A percentile compares a stretch with the other conserved stretches of the same genome.
phyloP scores from a whole-genome alignment of 1,284 basidiomycete genomes.

The Takashimella koratensis region DNA sequence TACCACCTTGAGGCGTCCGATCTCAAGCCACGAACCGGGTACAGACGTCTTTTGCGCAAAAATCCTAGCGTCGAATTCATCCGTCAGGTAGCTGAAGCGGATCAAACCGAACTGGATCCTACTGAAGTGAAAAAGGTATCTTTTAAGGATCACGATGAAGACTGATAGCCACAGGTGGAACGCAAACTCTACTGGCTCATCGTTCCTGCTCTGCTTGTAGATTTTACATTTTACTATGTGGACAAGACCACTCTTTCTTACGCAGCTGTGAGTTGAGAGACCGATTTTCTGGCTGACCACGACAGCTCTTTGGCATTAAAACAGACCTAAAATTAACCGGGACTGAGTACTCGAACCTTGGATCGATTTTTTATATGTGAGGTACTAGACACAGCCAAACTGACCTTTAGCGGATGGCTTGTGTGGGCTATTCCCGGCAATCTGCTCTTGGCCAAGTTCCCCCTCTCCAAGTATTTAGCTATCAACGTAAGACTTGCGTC shows the following conservation, averaged over 20 bases:
- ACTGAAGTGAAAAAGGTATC: slow-evolving; percentile 36
- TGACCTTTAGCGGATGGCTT: slow-evolving; percentile 51
- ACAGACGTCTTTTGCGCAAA: slow-evolving; percentile 39
- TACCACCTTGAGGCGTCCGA: no score
- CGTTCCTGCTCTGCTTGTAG: slow-evolving; percentile 48
- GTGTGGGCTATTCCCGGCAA: slow-evolving; percentile 52
- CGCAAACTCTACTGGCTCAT: slow-evolving; percentile 47
- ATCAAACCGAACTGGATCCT: slow-evolving; percentile 38
- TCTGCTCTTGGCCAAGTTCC: slow-evolving; percentile 50
- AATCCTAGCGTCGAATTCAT: slow-evolving; percentile 46
- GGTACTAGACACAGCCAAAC: no score
- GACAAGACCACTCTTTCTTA: slow-evolving; percentile 43
- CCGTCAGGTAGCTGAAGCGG: slow-evolving; percentile 44
- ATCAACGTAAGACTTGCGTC: no score
- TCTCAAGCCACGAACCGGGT: slow-evolving; percentile 25
- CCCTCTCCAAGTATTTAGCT: slow-evolving; percentile 49
- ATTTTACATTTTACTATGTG: slow-evolving; percentile 49
- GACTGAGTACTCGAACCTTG: slow-evolving; percentile 31
- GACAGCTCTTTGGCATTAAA: slow-evolving; percentile 42
- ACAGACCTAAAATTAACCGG: slow-evolving; percentile 33
- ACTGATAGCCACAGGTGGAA: slow-evolving; percentile 38
- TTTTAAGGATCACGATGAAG: no score
- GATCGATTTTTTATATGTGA: slow-evolving; percentile 34
- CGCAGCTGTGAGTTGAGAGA: slow-evolving; percentile 21
- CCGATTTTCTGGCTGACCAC: background rate